These are phyloP conservation scores for Pseudogymnoascus sp. DNA, from an alignment of 2,329 filamentous ascomycete genomes.

Conservation along the genomic window DNA sequence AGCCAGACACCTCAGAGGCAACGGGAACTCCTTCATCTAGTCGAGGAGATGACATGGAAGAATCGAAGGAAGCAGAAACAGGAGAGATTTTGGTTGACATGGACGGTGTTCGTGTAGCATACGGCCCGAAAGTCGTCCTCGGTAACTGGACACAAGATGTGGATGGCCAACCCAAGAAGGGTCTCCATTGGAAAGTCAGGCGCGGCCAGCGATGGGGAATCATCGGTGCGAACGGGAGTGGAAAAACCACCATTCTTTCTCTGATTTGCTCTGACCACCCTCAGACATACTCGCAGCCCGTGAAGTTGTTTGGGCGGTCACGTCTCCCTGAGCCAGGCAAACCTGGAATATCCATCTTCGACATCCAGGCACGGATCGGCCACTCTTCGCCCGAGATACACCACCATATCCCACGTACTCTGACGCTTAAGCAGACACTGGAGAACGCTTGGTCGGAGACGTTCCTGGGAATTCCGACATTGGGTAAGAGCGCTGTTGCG, in stretches of 20 bases:
- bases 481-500: conserved; percentile 47
- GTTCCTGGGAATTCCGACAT: conserved; percentile 59
- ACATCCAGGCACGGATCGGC: conserved; percentile 81
- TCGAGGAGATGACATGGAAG: not conserved
- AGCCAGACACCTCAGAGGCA: conserved; percentile 8
- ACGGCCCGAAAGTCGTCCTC: conserved; percentile 67
- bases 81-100: conserved; percentile 72
- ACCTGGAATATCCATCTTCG: conserved; percentile 79
- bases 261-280: conserved; percentile 94
- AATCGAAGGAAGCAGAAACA: not conserved
- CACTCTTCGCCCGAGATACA: conserved; percentile 94
- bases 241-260: conserved; percentile 90
- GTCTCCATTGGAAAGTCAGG: conserved; percentile 74
- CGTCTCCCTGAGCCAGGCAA: conserved; percentile 61
- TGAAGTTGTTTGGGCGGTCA: conserved; percentile 75
- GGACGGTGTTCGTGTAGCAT: conserved; percentile 72
- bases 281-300: conserved; percentile 81
- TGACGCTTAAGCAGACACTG: conserved; percentile 65
- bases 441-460: conserved; percentile 90
- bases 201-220: conserved; percentile 84
- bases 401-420: conserved; percentile 73
- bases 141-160: conserved; percentile 66
- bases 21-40: not conserved
- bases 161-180: conserved; percentile 42
- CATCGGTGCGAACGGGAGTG: conserved; percentile 88